phyloP scores from a whole-genome alignment of 2,329 filamentous ascomycete species.

The Eutypella sp. region DNA sequence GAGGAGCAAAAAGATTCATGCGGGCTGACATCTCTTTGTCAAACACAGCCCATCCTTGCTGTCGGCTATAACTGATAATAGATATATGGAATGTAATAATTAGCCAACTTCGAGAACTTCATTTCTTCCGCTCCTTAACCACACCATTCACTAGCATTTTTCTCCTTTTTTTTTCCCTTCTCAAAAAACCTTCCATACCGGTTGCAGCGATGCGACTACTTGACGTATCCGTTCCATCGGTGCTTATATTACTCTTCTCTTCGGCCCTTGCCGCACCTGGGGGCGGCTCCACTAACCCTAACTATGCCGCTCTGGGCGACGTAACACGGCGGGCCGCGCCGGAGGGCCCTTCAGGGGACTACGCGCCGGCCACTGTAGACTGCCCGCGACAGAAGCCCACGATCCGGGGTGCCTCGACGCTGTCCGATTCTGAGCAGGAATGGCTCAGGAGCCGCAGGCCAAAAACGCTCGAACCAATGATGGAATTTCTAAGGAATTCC shows the following conservation, averaged over 20 bases:
- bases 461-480: slow-evolving; percentile 71
- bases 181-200: neutral
- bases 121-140: too few relatives aligned
- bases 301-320: neutral
- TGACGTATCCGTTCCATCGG: neutral
- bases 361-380: slow-evolving; percentile 61
- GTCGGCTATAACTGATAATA: too few relatives aligned
- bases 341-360: slow-evolving; percentile 47
- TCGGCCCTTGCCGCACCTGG: neutral
- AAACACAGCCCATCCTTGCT: too few relatives aligned
- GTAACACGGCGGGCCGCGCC: slow-evolving; percentile 32
- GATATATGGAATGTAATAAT: too few relatives aligned
- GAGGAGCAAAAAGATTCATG: too few relatives aligned
- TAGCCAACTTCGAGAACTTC: too few relatives aligned
- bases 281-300: neutral
- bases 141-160: neutral
- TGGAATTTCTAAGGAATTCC: slow-evolving; percentile 64
- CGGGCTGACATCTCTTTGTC: too few relatives aligned
- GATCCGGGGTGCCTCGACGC: slow-evolving; percentile 55
- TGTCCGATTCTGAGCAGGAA: slow-evolving; percentile 65
- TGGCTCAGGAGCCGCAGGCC: slow-evolving; percentile 71
- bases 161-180: neutral
- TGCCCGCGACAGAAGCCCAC: slow-evolving; percentile 68
- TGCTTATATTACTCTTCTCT: neutral
- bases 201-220: neutral